Percentiles rank a stretch among this genome's conserved stretches.
Conservation (phyloP, 2,329 filamentous ascomycete species). For the Bimuria novae-zelandiae region DNA sequence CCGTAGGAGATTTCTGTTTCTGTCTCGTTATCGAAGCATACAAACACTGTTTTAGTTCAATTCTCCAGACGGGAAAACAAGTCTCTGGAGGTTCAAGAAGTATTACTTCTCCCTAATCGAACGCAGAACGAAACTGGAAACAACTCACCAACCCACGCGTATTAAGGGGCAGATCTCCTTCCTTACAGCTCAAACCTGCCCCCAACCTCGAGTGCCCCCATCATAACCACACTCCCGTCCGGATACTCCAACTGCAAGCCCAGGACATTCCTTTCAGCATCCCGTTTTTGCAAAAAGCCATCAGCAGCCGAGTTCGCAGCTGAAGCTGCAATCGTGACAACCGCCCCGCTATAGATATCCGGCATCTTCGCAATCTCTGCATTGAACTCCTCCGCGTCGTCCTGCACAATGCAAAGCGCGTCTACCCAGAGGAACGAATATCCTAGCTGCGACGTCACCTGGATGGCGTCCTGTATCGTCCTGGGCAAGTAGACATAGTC, state of each 20-base stretch:
- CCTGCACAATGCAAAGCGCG: conserved; percentile 10
- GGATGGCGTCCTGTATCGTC: conserved; percentile 20
- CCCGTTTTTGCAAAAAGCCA: not conserved
- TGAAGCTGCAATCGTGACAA: conserved; percentile 17
- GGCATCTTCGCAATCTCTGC: conserved; percentile 20
- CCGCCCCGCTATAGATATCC: conserved; percentile 13
- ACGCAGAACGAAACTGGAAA: no score
- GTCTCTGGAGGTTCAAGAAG: no score
- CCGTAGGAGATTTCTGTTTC: no score
- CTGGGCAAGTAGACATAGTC: conserved; percentile 9
- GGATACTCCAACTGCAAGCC: not conserved
- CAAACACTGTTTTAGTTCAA: no score
- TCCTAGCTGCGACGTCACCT: conserved; percentile 4
- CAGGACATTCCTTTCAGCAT: not conserved
- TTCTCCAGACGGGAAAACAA: no score
- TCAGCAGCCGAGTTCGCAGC: not conserved
- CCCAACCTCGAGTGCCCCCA: not conserved
- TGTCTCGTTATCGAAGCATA: no score
- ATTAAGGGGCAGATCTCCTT: no score
- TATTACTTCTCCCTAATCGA: no score
- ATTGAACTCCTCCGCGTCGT: conserved; percentile 8
- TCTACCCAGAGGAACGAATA: conserved; percentile 4
- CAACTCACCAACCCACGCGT: no score
- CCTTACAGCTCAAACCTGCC: no score
- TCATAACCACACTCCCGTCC: no score